Evolutionary conservation across 345 rosid genomes (phyloP).

Genomic region (Citrus glauca): DNA sequence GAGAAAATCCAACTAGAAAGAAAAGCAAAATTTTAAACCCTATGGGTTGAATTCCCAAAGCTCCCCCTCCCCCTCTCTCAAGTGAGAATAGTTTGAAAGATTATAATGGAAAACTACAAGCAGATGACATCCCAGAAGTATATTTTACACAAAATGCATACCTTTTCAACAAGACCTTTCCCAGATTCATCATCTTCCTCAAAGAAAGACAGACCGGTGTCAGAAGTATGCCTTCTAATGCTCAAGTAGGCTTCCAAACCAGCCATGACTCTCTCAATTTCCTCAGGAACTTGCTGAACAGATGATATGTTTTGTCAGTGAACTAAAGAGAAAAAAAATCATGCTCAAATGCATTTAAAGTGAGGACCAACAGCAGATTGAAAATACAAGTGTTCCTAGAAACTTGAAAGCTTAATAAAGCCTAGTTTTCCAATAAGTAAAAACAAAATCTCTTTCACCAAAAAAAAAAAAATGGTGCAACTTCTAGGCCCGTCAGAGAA

Average conservation of each 20-base stretch:
- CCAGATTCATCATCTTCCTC: slow-evolving; percentile 55
- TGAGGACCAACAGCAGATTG: background rate
- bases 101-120: background rate
- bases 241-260: slow-evolving; percentile 93
- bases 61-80: background rate
- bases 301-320: background rate
- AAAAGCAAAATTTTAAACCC: background rate
- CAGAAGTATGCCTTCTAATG: slow-evolving; percentile 70
- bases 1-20: background rate
- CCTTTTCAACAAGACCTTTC: slow-evolving; percentile 54
- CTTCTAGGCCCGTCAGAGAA: background rate
- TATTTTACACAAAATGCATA: slow-evolving; percentile 16
- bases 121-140: background rate
- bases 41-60: background rate
- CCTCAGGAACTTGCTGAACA: slow-evolving; percentile 95
- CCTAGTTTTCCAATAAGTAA: background rate
- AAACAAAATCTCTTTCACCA: background rate
- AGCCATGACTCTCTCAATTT: slow-evolving; percentile 86
- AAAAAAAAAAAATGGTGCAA: background rate
- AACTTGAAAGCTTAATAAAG: background rate
- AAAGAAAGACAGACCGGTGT: slow-evolving; percentile 64
- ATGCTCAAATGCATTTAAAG: slow-evolving; percentile 1
- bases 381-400: background rate
- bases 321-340: background rate
- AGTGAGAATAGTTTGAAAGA: background rate